Conservation (phyloP, 2,329 filamentous ascomycete genomes). For the Colletotrichum simmondsii region DNA sequence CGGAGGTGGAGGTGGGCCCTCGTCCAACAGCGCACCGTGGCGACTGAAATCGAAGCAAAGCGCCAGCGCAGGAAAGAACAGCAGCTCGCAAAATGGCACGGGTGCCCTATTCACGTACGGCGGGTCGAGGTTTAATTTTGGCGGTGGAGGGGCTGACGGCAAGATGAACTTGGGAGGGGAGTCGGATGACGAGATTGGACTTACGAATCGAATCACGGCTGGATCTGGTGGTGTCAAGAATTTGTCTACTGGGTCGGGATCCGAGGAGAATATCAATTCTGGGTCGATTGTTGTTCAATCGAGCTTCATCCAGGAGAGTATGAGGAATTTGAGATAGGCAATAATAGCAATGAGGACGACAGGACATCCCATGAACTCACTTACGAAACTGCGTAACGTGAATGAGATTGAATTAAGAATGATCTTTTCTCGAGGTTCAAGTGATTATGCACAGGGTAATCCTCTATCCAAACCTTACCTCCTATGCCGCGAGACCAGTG, state of each 20-base stretch:
- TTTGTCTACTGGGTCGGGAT: background rate
- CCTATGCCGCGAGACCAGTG: background rate
- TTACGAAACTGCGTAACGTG: background rate
- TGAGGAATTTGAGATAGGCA: background rate
- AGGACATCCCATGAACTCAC: background rate
- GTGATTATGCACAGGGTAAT: background rate
- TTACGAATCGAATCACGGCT: background rate
- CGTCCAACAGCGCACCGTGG: background rate
- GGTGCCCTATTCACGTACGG: slow-evolving; percentile 23
- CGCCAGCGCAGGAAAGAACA: background rate
- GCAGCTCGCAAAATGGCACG: slow-evolving; percentile 6
- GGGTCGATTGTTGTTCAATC: background rate
- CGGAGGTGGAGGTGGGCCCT: background rate
- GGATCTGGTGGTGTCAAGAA: background rate
- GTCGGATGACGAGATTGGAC: slow-evolving; percentile 22
- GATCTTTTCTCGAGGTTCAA: background rate
- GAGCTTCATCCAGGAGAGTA: background rate
- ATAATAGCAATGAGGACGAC: too few relatives aligned
- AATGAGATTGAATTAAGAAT: background rate
- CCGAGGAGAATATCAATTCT: slow-evolving; percentile 36
- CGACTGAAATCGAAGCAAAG: background rate
- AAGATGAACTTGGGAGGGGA: slow-evolving; percentile 2
- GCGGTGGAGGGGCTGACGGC: background rate
- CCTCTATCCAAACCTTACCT: slow-evolving; percentile 1
- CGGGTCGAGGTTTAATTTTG: slow-evolving; percentile 15